These are phyloP conservation scores for Mycena rosella DNA, from an alignment of 768 basidiomycete species.

Conservation along the genomic window DNA sequence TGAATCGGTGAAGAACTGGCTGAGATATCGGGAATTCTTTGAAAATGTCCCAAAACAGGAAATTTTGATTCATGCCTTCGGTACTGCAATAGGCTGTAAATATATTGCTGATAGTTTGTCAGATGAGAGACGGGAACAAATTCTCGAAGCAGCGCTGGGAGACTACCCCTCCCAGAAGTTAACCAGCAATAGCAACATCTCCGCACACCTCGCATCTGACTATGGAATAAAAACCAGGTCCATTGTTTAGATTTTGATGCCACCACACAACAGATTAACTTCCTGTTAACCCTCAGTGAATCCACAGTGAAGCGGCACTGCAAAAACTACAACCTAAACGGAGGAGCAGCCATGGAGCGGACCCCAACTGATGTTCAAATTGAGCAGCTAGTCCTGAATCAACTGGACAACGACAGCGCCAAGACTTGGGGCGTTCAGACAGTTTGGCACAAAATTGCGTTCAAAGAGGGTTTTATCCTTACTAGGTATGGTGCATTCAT, in stretches of 20 bases:
- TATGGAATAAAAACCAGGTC: constrained; percentile 27
- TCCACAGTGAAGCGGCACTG: constrained; percentile 35
- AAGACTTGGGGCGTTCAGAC: constrained; percentile 30
- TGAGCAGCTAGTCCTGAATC: constrained; percentile 32
- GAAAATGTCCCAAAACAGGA: no score
- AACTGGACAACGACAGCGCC: constrained; percentile 36
- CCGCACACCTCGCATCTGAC: constrained; percentile 32
- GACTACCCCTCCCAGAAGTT: constrained; percentile 38
- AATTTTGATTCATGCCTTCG: no score
- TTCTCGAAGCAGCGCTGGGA: constrained; percentile 29
- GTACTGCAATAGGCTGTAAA: no score
- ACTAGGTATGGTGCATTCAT: background rate
- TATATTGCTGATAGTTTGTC: background rate
- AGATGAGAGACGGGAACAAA: constrained; percentile 35
- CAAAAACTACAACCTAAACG: constrained; percentile 24
- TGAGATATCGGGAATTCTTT: no score
- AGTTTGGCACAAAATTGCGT: constrained; percentile 33
- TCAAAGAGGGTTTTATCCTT: constrained; percentile 24
- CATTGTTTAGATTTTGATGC: background rate
- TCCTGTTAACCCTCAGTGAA: constrained; percentile 13
- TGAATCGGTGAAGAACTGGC: no score
- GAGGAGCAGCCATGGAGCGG: constrained; percentile 25
- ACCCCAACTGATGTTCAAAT: constrained; percentile 14
- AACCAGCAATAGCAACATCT: constrained; percentile 37
- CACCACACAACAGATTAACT: background rate